Conservation (phyloP, 2,329 filamentous ascomycete species). For the Colletotrichum ledebouriae region DNA sequence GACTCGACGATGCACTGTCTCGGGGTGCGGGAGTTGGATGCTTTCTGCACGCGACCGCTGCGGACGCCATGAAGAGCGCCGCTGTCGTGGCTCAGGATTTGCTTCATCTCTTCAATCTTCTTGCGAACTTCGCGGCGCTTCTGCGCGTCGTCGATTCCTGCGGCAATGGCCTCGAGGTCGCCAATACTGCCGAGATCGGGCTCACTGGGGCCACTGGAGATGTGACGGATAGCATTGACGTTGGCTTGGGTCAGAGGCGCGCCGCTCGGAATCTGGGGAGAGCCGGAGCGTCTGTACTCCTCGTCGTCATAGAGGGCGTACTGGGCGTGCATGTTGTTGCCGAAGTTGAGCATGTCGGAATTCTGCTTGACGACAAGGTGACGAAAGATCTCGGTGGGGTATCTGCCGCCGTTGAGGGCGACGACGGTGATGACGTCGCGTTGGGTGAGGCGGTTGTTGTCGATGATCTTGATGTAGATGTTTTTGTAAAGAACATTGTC, state of each 20-base stretch:
- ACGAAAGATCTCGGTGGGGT: slow-evolving; percentile 31
- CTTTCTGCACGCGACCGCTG: slow-evolving; percentile 24
- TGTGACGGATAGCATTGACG: not conserved
- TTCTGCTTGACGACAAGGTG: slow-evolving; percentile 38
- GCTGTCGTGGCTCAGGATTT: not conserved
- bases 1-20: not conserved
- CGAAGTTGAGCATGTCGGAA: slow-evolving; percentile 27
- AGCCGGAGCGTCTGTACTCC: not conserved
- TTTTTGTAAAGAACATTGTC: slow-evolving; percentile 24
- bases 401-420: slow-evolving; percentile 35
- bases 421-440: slow-evolving; percentile 39
- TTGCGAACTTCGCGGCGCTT: slow-evolving; percentile 21
- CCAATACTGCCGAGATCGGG: slow-evolving; percentile 3
- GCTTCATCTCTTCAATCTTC: slow-evolving; percentile 34
- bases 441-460: slow-evolving; percentile 16
- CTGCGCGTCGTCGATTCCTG: slow-evolving; percentile 19
- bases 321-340: slow-evolving; percentile 23
- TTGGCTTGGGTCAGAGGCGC: not conserved
- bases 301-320: slow-evolving; percentile 32
- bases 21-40: not conserved
- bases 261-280: not conserved
- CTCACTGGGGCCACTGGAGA: not conserved
- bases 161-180: slow-evolving; percentile 28
- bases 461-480: slow-evolving; percentile 25
- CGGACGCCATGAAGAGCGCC: slow-evolving; percentile 13